phyloP scores from a whole-genome alignment of 352 stramenopile genomes.

The Sclerospora graminicola region DNA sequence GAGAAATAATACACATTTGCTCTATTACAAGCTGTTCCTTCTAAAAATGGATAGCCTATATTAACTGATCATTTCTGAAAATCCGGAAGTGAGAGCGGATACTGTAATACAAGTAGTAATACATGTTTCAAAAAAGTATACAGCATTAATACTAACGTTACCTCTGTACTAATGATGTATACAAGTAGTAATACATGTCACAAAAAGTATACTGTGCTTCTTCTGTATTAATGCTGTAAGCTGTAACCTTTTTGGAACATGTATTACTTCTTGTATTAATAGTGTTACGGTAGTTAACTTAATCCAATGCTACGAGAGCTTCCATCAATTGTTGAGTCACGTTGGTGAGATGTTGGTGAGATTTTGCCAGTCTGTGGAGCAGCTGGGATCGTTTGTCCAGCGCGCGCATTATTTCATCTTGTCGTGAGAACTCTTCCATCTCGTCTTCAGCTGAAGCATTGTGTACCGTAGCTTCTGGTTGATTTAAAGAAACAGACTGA shows the following conservation, averaged over 20 bases:
- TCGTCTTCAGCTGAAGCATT: neutral
- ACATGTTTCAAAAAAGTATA: too few species aligned
- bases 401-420: constrained; percentile 16
- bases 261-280: neutral
- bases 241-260: too few species aligned
- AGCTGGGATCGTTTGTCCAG: constrained; percentile 20
- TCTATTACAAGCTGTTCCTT: too few species aligned
- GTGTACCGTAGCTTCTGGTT: neutral
- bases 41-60: too few species aligned
- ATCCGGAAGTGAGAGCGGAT: too few species aligned
- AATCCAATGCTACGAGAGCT: constrained; percentile 5
- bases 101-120: neutral
- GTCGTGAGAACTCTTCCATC: constrained; percentile 7
- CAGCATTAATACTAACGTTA: too few species aligned
- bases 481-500: neutral
- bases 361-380: constrained; percentile 11
- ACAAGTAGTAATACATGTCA: too few species aligned
- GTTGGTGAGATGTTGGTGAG: constrained; percentile 13
- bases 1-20: too few species aligned
- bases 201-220: too few species aligned
- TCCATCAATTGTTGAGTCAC: constrained; percentile 20
- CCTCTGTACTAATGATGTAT: too few species aligned
- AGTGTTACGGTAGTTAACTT: neutral
- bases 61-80: too few species aligned
- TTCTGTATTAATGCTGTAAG: too few species aligned